Evolutionary conservation across 2,329 filamentous ascomycete species (phyloP).

Genomic region (Verticillium dahliae): DNA sequence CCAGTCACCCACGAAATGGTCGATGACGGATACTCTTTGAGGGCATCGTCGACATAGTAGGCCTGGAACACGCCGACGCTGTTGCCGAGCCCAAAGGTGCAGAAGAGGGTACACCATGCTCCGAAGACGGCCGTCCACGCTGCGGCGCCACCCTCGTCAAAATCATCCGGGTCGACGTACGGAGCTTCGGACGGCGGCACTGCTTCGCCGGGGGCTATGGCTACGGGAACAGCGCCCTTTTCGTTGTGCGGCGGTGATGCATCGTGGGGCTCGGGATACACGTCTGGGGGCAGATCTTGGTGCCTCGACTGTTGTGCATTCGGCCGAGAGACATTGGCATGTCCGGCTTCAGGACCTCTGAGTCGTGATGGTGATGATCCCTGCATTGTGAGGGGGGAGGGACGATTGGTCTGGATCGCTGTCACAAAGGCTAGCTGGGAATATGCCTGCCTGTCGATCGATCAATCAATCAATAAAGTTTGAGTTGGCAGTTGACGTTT

Average conservation of each 20-base stretch:
- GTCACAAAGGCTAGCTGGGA: neutral
- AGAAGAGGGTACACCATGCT: constrained; percentile 35
- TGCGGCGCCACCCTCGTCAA: constrained; percentile 51
- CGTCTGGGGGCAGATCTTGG: neutral
- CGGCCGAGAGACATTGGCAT: neutral
- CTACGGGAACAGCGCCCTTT: neutral
- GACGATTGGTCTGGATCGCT: neutral
- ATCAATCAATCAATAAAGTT: neutral
- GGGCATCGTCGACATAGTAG: constrained; percentile 45
- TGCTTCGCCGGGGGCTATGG: neutral
- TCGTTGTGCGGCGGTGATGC: neutral
- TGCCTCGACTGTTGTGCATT: neutral
- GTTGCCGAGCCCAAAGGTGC: constrained; percentile 37
- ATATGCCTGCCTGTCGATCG: neutral
- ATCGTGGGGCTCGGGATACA: neutral
- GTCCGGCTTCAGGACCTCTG: neutral
- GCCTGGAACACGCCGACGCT: constrained; percentile 50
- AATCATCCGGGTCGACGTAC: constrained; percentile 35
- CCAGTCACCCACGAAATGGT: constrained; percentile 55
- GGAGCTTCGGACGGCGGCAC: neutral
- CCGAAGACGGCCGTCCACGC: constrained; percentile 53
- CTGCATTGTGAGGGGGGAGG: neutral
- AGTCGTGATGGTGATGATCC: neutral
- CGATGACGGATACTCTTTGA: constrained; percentile 40
- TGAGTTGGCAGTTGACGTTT: neutral